Base-by-base conservation (phyloP, 2,329 filamentous ascomycete species). In the Cordyceps cicadae region DNA sequence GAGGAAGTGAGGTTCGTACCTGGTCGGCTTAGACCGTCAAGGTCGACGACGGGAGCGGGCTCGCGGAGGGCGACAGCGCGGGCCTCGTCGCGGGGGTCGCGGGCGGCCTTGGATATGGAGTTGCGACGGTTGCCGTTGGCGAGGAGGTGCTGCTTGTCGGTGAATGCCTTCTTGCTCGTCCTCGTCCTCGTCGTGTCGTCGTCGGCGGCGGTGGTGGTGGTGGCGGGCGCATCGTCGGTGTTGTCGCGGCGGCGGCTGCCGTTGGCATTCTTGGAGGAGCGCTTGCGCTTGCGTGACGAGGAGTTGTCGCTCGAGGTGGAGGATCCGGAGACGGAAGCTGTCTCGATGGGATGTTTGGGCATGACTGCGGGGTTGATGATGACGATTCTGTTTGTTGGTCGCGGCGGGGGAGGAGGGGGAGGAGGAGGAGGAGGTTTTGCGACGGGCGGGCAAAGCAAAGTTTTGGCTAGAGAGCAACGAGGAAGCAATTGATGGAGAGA, bases 21-120 rank as follows among this genome's bases (percentile, higher is more conserved):
- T 5, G 83, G 82, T 59, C 82, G 76, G 68, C 81, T 85, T 56
- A 87, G 76, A 2, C 84, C 84, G 68, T 86, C 83, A 65, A 81
- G 82, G 69, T 86, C 83, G 64, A 86, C 84, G 45, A 85, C 74
- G 15, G 83, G 83, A 62, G 77, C 82, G 6, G 80, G 80, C 5
- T 81, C n/a, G 63, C 62, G 83, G 62, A 77, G 82, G 7, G 80
- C 79, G 7, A 81, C 17, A 64, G 62, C 63, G 26, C 65, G 68
- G 2, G 79, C 78, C 66, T 82, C 77, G 67, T 86, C 83, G 62
- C 81, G 76, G 17, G 82, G 81, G 67, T 86, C 84, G 62, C 83
- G 76, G n/a, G 83, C 82, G 4, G 83, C 81, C 65, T 85, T 85
- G 74, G 80, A 82, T 60, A 85, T 68, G 70, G 82, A 86, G 48